Evolutionary conservation across 164 flowering plant genomes (phyloP).

Genomic region (Aristolochia fimbriata): DNA sequence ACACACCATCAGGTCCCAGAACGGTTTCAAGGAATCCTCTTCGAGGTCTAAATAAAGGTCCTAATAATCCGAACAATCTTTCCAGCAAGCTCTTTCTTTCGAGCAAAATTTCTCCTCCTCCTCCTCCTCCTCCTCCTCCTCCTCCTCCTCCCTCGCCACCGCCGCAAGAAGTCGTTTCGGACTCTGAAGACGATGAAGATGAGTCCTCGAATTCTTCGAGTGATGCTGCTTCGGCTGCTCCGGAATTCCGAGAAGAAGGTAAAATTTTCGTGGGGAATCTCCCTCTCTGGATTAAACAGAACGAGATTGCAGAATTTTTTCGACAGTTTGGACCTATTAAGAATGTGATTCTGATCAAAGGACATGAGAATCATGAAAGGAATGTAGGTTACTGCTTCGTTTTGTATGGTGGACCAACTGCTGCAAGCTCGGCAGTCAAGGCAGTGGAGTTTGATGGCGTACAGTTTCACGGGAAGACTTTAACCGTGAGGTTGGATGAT

Average conservation of each 20-base stretch:
- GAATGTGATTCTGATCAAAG: slow-evolving; percentile 72
- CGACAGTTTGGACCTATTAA: slow-evolving; percentile 85
- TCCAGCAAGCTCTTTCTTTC: slow-evolving; percentile 54
- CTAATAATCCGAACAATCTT: slow-evolving; percentile 15
- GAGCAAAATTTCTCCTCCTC: slow-evolving; percentile 44
- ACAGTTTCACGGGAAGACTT: slow-evolving; percentile 80
- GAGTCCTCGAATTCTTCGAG: not conserved
- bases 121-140: slow-evolving; percentile 17
- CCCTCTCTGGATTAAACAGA: slow-evolving; percentile 78
- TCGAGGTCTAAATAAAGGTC: slow-evolving; percentile 1
- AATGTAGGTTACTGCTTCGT: slow-evolving; percentile 84
- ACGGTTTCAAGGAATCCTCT: slow-evolving; percentile 33
- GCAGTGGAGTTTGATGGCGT: slow-evolving; percentile 94
- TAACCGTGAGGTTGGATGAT: slow-evolving; percentile 89
- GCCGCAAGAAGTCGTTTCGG: slow-evolving; percentile 4
- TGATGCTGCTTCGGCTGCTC: not conserved
- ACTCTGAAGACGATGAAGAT: not conserved
- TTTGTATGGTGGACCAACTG: slow-evolving; percentile 52
- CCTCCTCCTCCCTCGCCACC: slow-evolving; percentile 7
- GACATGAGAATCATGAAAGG: slow-evolving; percentile 52
- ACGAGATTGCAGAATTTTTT: slow-evolving; percentile 61
- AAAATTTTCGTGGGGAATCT: slow-evolving; percentile 86
- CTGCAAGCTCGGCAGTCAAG: slow-evolving; percentile 54
- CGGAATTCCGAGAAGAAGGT: slow-evolving; percentile 55
- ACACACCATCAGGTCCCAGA: too few species aligned